These are phyloP conservation scores for Globisporangium iwayamae DNA, from an alignment of 352 stramenopile genomes.

Conservation along the genomic window DNA sequence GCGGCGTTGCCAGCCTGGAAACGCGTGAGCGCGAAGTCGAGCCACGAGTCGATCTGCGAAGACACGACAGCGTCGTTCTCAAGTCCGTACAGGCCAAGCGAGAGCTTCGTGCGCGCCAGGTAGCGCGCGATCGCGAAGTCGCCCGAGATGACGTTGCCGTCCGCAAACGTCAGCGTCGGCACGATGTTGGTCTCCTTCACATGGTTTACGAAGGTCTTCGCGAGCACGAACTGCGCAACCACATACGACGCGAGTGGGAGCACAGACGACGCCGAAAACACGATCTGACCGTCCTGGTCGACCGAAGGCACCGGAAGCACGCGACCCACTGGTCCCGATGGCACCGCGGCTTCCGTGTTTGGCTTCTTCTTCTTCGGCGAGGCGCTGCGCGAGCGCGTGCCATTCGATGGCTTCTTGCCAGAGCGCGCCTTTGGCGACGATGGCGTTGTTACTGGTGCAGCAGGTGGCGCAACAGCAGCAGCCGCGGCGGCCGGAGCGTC, in stretches of 20 bases:
- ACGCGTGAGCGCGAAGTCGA: slow-evolving; percentile 88
- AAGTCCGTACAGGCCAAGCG: slow-evolving; percentile 51
- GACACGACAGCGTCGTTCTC: slow-evolving; percentile 43
- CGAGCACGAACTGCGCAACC: slow-evolving; percentile 45
- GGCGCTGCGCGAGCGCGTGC: neutral
- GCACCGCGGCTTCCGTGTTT: slow-evolving; percentile 20
- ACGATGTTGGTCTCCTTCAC: slow-evolving; percentile 46
- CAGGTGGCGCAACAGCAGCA: slow-evolving; percentile 14
- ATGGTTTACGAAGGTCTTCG: slow-evolving; percentile 49
- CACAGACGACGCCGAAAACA: slow-evolving; percentile 53
- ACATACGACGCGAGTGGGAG: slow-evolving; percentile 67
- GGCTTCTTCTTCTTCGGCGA: slow-evolving; percentile 22
- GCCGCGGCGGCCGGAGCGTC: slow-evolving; percentile 15
- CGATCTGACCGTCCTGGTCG: slow-evolving; percentile 51
- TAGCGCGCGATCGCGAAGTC: slow-evolving; percentile 81
- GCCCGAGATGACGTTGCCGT: slow-evolving; percentile 62
- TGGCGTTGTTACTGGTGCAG: slow-evolving; percentile 6
- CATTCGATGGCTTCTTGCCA: slow-evolving; percentile 8
- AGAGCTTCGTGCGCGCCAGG: slow-evolving; percentile 38
- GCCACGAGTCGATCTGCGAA: slow-evolving; percentile 90
- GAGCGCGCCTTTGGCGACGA: slow-evolving; percentile 1
- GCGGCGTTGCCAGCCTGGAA: slow-evolving; percentile 31
- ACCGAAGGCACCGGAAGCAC: slow-evolving; percentile 38
- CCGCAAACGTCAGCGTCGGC: slow-evolving; percentile 55
- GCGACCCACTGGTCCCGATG: slow-evolving; percentile 23